These are phyloP conservation scores for Xylaria longipes DNA, from an alignment of 495 filamentous ascomycete species.

Conservation along the genomic window DNA sequence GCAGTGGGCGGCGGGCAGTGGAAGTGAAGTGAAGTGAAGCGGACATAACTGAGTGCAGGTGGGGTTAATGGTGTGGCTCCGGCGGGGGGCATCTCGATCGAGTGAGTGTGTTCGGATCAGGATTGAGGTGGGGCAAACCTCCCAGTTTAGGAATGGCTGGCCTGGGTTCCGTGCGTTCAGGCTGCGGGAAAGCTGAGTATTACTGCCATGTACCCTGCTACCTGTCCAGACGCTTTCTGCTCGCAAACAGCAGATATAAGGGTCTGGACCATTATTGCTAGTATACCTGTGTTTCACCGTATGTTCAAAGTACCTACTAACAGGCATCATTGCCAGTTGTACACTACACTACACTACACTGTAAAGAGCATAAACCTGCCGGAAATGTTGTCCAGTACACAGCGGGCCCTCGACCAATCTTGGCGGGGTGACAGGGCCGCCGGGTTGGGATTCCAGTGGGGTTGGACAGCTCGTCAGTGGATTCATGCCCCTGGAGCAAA, in stretches of 20 bases:
- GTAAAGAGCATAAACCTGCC: conserved; percentile 9
- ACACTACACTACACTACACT: not conserved
- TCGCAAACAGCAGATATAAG: not conserved
- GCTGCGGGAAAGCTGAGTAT: not conserved
- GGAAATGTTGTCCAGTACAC: conserved; percentile 17
- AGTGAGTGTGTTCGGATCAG: conserved; percentile 23
- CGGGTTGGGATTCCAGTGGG: conserved; percentile 26
- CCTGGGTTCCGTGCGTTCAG: not conserved
- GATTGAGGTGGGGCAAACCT: conserved; percentile 22
- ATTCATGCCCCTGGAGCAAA: conserved; percentile 15
- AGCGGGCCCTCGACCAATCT: conserved; percentile 12
- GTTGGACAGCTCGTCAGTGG: conserved; percentile 23
- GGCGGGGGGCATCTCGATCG: conserved; percentile 24
- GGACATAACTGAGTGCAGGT: conserved; percentile 17
- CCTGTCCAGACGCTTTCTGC: conserved; percentile 1
- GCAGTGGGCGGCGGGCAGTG: not conserved
- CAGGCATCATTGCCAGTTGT: conserved; percentile 1
- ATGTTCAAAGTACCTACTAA: conserved; percentile 11
- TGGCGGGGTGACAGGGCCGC: conserved; percentile 27
- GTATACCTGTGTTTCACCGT: conserved; percentile 1
- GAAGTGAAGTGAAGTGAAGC: conserved; percentile 3
- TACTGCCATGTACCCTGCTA: conserved; percentile 11
- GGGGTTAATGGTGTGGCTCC: conserved; percentile 26
- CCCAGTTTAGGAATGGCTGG: conserved; percentile 25
- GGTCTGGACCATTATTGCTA: not conserved